Conservation (phyloP, 2,329 filamentous ascomycete species). For the Xylaria hypoxylon region DNA sequence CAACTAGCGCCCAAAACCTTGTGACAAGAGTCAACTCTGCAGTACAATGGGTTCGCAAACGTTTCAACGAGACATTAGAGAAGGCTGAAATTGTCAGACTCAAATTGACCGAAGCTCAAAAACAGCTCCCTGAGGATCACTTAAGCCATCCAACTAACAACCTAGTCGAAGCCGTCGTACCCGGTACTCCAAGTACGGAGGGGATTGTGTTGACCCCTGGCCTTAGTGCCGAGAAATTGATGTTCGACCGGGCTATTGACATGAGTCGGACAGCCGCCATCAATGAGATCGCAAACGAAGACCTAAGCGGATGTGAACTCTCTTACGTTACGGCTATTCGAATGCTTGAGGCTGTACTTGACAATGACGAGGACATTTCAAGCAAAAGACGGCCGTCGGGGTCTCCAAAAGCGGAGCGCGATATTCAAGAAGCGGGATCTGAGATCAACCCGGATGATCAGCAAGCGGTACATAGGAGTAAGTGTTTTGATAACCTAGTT, state of each 20-base stretch:
- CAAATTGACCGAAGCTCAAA: constrained; percentile 88
- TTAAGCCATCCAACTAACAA: constrained; percentile 87
- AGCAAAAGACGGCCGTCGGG: constrained; percentile 55
- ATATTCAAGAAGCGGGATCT: constrained; percentile 59
- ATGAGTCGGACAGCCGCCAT: constrained; percentile 97
- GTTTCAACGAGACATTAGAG: constrained; percentile 97
- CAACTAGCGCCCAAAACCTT: constrained; percentile 61
- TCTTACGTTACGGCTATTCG: constrained; percentile 93
- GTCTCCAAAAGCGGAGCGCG: constrained; percentile 58
- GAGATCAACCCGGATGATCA: constrained; percentile 76
- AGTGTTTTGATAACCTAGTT: constrained; percentile 49
- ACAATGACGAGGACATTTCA: constrained; percentile 75
- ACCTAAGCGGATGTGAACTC: constrained; percentile 87
- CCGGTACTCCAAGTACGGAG: constrained; percentile 74
- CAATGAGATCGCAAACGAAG: constrained; percentile 93
- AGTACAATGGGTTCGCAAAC: constrained; percentile 92
- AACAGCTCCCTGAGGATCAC: constrained; percentile 83
- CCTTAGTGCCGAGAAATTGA: constrained; percentile 93
- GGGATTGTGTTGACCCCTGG: constrained; percentile 87
- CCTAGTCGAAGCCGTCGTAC: constrained; percentile 66
- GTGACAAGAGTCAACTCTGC: constrained; percentile 86
- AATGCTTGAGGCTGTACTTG: constrained; percentile 94
- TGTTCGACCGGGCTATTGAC: constrained; percentile 97
- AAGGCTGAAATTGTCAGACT: constrained; percentile 95
- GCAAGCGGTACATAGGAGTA: constrained; percentile 78